Evolutionary conservation across 2,329 filamentous ascomycete genomes (phyloP).

Genomic region (Colletotrichum eremochloae): DNA sequence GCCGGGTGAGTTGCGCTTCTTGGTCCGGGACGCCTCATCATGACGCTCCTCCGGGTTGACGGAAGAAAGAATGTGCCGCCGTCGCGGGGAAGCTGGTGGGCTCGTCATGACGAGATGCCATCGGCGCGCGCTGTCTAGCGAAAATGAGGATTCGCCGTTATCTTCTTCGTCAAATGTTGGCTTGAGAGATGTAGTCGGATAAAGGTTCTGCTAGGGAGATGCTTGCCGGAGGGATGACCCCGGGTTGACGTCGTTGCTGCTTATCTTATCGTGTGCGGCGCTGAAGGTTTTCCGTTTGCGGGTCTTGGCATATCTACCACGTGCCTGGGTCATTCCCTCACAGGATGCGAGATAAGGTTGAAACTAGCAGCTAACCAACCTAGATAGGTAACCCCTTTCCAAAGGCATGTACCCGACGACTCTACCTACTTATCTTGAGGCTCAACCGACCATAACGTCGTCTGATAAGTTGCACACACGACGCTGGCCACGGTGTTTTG

Average conservation of each 20-base stretch:
- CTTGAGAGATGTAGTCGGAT: not conserved
- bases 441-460: conserved; percentile 31
- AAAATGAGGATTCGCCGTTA: too few relatives aligned
- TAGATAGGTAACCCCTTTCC: not conserved
- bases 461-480: not conserved
- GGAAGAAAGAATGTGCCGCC: conserved; percentile 64
- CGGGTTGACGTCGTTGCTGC: conserved; percentile 39
- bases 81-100: conserved; percentile 52
- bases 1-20: conserved; percentile 36
- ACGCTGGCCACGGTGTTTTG: not conserved
- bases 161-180: not conserved
- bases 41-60: conserved; percentile 55
- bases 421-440: conserved; percentile 25
- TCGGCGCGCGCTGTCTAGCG: conserved; percentile 25
- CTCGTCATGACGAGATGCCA: conserved; percentile 52
- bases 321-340: conserved; percentile 24
- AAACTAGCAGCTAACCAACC: conserved; percentile 4
- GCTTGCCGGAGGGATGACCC: conserved; percentile 28
- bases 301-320: conserved; percentile 28
- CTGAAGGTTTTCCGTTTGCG: conserved; percentile 28
- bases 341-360: conserved; percentile 36
- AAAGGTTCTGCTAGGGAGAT: conserved; percentile 4
- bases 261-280: conserved; percentile 40
- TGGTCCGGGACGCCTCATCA: conserved; percentile 10
- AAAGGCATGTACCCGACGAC: not conserved